Base-by-base conservation (phyloP, 176 grass and related monocot genomes). In the Tuctoria greenei region DNA sequence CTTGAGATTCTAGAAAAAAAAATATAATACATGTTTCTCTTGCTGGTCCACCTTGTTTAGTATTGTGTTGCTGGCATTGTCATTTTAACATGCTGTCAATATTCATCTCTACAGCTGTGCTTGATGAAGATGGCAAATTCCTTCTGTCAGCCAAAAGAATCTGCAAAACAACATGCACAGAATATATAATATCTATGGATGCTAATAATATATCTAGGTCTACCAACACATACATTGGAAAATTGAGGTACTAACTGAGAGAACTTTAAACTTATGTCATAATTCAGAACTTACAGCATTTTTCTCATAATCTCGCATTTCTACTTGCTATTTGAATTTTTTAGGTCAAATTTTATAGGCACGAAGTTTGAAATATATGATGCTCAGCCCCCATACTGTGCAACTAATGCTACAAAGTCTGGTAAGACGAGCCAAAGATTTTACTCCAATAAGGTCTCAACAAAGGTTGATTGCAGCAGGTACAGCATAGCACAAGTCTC, bases 111-210 rank as follows among this genome's bases (percentile, higher is more conserved):
- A 41, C 83, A 97, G 93, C 87, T 34, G 82, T 93, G 39, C 90
- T 88, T 79, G 82, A 73, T 2, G 93, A 95, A 60, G 89, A 92
- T 87, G 92, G 92, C 8, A 95, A 95, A 60, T 95, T 95, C 77
- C 87, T 97, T 72, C 76, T 97, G 37, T 97, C 93, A 40, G 93
- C 93, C 25, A 97, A 97, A 93, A 87, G 93, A 74, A 93, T 62
- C 25, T 71, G 72, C 7, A 79, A 69, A 23, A 42, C 90, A 82
- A 92, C 93, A 67, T 93, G 74, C 81, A 93, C 93, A 50, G 93
- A 97, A 74, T 97, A 97, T 78, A 76, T 72, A 41, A 93, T 97
- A 67, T 93, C 93, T 17, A 86, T 82, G 87, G 86, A 90, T 17
- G 60, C 82, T 52, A 80, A 64, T 50, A 88, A 81, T 73, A 57